Conservation (phyloP, 2,329 filamentous ascomycete genomes). For the Aureobasidium sp. region DNA sequence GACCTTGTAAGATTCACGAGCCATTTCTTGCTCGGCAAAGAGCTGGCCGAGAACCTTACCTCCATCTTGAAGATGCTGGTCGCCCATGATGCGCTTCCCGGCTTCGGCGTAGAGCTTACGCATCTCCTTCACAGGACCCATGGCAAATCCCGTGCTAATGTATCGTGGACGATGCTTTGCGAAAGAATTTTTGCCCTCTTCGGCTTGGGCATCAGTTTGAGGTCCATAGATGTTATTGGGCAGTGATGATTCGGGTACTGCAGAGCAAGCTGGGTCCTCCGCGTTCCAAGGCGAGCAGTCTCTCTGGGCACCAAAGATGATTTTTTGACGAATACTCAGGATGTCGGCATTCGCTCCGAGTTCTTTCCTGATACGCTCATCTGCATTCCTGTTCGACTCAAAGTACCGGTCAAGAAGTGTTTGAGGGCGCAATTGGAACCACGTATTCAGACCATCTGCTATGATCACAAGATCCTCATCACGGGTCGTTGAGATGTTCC, state of each 20-base stretch:
- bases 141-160: conserved; percentile 23
- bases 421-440: conserved; percentile 59
- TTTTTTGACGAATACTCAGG: conserved; percentile 43
- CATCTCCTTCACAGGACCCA: conserved; percentile 24
- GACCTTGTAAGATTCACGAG: conserved; percentile 24
- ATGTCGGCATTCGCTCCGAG: conserved; percentile 18
- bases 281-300: conserved; percentile 40
- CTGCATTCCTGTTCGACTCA: conserved; percentile 34
- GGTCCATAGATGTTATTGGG: conserved; percentile 43
- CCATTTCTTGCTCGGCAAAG: conserved; percentile 27
- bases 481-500: conserved; percentile 2
- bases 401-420: conserved; percentile 54
- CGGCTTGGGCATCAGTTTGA: conserved; percentile 42
- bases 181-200: conserved; percentile 26
- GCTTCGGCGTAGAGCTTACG: conserved; percentile 26
- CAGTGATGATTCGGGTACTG: conserved; percentile 46
- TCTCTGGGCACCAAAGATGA: conserved; percentile 52
- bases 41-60: conserved; percentile 31
- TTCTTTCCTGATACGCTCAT: conserved; percentile 42
- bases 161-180: conserved; percentile 39
- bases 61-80: conserved; percentile 27
- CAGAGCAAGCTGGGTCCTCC: conserved; percentile 45
- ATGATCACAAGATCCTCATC: conserved; percentile 54
- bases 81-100: conserved; percentile 24
- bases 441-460: conserved; percentile 55